A percentile compares a stretch with the other conserved stretches of the same genome.
These are phyloP conservation scores for Fusarium virguliforme DNA, from an alignment of 2,329 filamentous ascomycete genomes.

Conservation along the genomic window DNA sequence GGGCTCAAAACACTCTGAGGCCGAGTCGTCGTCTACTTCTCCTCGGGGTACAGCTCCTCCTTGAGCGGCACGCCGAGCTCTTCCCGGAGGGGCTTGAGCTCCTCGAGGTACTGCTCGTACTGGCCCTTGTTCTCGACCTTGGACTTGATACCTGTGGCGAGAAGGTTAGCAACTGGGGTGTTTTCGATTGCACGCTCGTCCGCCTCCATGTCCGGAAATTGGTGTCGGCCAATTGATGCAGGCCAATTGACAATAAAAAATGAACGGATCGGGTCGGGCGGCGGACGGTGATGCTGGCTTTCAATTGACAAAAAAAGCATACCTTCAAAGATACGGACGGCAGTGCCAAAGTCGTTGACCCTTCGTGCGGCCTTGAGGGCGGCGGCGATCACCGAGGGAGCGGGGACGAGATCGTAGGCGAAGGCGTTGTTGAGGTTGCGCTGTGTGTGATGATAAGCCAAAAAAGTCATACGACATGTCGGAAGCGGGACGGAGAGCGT, in stretches of 20 bases:
- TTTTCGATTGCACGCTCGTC: slow-evolving; percentile 5
- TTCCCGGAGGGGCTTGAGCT: slow-evolving; percentile 93
- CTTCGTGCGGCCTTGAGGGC: slow-evolving; percentile 94
- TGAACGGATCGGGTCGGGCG: slow-evolving; percentile 26
- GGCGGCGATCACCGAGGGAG: slow-evolving; percentile 89
- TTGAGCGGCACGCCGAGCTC: slow-evolving; percentile 93
- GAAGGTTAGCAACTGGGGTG: slow-evolving; percentile 38
- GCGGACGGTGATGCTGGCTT: slow-evolving; percentile 27
- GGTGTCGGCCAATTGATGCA: slow-evolving; percentile 31
- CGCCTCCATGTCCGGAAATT: slow-evolving; percentile 16
- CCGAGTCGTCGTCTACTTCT: slow-evolving; percentile 59
- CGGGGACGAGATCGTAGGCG: slow-evolving; percentile 99
- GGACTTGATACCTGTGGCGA: slow-evolving; percentile 88
- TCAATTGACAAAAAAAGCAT: slow-evolving; percentile 57
- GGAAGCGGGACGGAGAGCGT: slow-evolving; percentile 42
- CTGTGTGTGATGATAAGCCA: slow-evolving; percentile 58
- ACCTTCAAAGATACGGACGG: slow-evolving; percentile 99
- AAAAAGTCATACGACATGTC: slow-evolving; percentile 54
- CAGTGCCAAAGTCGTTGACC: slow-evolving; percentile 98
- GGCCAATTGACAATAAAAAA: slow-evolving; percentile 17
- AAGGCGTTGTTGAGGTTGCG: slow-evolving; percentile 99
- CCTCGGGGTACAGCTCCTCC: slow-evolving; percentile 90
- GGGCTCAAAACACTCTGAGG: slow-evolving; percentile 41
- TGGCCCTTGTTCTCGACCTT: slow-evolving; percentile 99
- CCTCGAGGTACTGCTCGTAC: slow-evolving; percentile 95